These are phyloP conservation scores for Perkinsus marinus DNA, from an alignment of 169 alveolate species.

Conservation along the genomic window DNA sequence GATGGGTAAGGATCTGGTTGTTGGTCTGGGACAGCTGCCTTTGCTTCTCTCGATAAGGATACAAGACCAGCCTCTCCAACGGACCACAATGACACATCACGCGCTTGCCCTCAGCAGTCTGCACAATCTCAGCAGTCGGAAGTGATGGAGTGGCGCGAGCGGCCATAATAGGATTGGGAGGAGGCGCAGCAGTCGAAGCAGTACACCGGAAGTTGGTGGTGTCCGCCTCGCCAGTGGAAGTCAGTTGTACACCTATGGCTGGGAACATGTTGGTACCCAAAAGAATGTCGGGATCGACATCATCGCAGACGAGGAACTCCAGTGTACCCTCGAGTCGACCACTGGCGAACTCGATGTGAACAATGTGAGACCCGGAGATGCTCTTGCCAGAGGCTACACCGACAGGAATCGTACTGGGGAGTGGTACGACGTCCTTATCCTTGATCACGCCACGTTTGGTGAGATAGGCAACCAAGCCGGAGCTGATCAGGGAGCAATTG, in stretches of 20 bases:
- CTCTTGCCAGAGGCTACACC: neutral
- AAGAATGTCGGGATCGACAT: neutral
- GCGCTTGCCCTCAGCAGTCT: neutral
- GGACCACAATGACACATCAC: neutral
- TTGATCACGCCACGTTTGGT: neutral
- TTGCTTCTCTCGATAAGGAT: neutral
- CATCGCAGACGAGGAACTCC: neutral
- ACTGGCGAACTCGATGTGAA: neutral
- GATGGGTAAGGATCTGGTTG: neutral
- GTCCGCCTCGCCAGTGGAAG: neutral
- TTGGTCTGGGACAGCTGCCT: neutral
- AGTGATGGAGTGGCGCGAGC: neutral
- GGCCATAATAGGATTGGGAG: neutral
- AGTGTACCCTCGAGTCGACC: neutral
- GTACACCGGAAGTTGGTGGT: neutral
- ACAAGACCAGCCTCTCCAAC: neutral
- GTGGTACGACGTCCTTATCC: neutral
- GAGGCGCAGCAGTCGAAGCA: neutral
- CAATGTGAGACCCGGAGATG: neutral
- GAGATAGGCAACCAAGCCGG: neutral
- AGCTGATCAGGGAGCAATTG: neutral
- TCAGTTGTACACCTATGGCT: neutral
- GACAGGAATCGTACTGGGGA: neutral
- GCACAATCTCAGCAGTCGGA: neutral
- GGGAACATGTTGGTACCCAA: neutral